These are phyloP conservation scores for Aspergillus arachidicola DNA, from an alignment of 2,329 filamentous ascomycete genomes.

Conservation along the genomic window DNA sequence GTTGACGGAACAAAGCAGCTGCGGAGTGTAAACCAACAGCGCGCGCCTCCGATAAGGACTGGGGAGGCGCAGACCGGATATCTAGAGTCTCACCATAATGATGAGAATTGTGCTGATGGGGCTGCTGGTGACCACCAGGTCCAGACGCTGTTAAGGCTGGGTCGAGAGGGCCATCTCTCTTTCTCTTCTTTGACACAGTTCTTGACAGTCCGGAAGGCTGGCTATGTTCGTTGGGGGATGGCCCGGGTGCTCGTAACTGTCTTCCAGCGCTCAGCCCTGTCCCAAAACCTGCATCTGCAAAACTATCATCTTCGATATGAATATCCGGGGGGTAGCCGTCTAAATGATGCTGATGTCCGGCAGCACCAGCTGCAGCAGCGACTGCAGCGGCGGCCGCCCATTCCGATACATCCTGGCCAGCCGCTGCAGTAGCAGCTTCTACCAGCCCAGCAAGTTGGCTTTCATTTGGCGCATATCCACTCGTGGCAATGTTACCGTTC, in stretches of 20 bases:
- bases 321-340: slow-evolving; percentile 43
- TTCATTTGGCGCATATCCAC: slow-evolving; percentile 40
- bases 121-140: slow-evolving; percentile 21
- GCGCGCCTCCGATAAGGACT: slow-evolving; percentile 47
- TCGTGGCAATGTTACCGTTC: slow-evolving; percentile 29
- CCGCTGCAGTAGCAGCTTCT: slow-evolving; percentile 50
- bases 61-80: slow-evolving; percentile 41
- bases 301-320: slow-evolving; percentile 44
- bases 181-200: slow-evolving; percentile 43
- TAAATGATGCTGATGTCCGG: slow-evolving; percentile 40
- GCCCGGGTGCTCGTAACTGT: slow-evolving; percentile 29
- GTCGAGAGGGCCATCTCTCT: slow-evolving; percentile 43
- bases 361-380: slow-evolving; percentile 53
- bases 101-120: slow-evolving; percentile 28
- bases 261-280: slow-evolving; percentile 29
- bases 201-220: slow-evolving; percentile 35
- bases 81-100: slow-evolving; percentile 36
- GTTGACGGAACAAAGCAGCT: slow-evolving; percentile 55
- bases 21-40: slow-evolving; percentile 57
- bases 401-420: slow-evolving; percentile 41
- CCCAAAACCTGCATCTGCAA: slow-evolving; percentile 38
- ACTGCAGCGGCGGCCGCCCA: slow-evolving; percentile 49
- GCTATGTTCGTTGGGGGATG: slow-evolving; percentile 29
- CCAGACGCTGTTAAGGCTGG: slow-evolving; percentile 34
- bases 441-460: slow-evolving; percentile 50